A percentile compares a stretch with the other conserved stretches of the same genome.
phyloP scores from a whole-genome alignment of 202 grass and related monocot genomes.

The Dendrocalamus latiflorus region DNA sequence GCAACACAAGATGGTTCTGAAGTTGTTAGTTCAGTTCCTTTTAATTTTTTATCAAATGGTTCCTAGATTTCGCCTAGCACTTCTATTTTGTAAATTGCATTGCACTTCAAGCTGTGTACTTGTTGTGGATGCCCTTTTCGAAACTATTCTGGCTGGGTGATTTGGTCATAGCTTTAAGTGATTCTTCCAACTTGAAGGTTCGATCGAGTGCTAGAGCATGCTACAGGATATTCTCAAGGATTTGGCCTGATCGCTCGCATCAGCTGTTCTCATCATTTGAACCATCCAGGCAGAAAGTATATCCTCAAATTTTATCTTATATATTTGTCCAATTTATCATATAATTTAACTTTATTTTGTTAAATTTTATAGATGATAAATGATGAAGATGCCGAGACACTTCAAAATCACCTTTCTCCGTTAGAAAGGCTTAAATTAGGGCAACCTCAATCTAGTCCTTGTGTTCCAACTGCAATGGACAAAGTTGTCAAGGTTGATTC shows the following conservation, averaged over 20 bases:
- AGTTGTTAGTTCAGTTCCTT: not conserved
- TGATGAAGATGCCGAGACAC: constrained; percentile 63
- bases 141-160: not conserved
- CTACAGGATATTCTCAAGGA: constrained; percentile 75
- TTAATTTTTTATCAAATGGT: not conserved
- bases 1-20: not conserved
- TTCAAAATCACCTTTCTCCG: constrained; percentile 53
- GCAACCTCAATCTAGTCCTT: constrained; percentile 22
- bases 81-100: not conserved
- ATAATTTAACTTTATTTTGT: constrained; percentile 25
- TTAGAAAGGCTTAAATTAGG: constrained; percentile 23
- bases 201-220: constrained; percentile 75
- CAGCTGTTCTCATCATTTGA: constrained; percentile 84
- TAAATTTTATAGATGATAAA: constrained; percentile 65
- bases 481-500: constrained; percentile 47
- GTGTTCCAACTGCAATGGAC: constrained; percentile 40
- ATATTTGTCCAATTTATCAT: not conserved
- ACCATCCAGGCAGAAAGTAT: constrained; percentile 14
- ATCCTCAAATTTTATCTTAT: constrained; percentile 13
- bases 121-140: not conserved
- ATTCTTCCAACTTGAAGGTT: constrained; percentile 44
- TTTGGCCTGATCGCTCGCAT: constrained; percentile 69
- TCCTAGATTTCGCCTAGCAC: not conserved
- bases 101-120: not conserved
- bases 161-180: not conserved